Base-by-base conservation (phyloP, 192 early-diverging fungal species). In the Irineochytrium annulatum region DNA sequence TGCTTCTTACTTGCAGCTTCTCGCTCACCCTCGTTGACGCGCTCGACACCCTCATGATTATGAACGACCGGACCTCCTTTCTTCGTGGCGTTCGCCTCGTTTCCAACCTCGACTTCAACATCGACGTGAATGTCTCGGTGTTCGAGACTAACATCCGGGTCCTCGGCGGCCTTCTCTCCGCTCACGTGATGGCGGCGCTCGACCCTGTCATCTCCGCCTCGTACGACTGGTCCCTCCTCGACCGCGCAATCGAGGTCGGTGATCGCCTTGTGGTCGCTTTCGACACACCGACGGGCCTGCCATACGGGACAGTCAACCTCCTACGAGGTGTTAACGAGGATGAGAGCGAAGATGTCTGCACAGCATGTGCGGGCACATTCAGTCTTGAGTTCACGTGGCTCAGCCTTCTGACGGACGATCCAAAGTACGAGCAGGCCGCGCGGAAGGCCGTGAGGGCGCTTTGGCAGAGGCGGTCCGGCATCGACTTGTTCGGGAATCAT, bases 61-160 rank as follows among this genome's bases (percentile, higher is more conserved):
- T 92, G 37, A 86, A 85, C 27, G 83, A 91, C 59, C 71, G 67
- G 34, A 60, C 51, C 6, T 74, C 60, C 35, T 91, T 92, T 71
- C 68, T 76, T 34, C 33, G 76, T 28, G 79, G 79, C 8, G 70
- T 87, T 27, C 61, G 67, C 17, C 71, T 83, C 28, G 65, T 84
- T 24, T 43, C 79, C 33, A 65, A 81, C 20, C 70, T 88, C 1
- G 68, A 75, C 33, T 90, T 90, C 60, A 72, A 88, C 69, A 72
- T 86, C 51, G 82, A 93, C 74, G 85, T 78, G 55, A 77, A 83
- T 54, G 89, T 97, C 4, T 88, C 88, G 68, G 87, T 94, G 13
- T 96, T 96, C 72, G 93, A 96, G 65, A 79, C 86, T 24, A 93
- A 87, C 49, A 96, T 96, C 56, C 75, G 93, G 28, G 80, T 88